Conservation (phyloP, 139 green algal genomes). For the Closterium sp. region DNA sequence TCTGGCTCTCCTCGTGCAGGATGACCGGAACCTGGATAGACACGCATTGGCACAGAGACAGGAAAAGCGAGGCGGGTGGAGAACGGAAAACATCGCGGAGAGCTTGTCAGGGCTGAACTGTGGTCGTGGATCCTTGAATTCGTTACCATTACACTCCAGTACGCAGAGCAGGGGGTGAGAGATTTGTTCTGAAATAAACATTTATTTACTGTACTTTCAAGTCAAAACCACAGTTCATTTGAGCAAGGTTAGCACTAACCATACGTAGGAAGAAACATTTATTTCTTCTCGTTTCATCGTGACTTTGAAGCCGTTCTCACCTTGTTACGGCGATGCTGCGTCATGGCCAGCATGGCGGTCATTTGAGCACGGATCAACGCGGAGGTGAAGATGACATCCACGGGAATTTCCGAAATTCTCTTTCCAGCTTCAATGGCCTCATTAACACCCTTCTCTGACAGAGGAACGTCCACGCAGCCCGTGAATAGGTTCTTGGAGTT, state of each 20-base stretch:
- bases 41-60: not conserved
- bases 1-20: constrained; percentile 42
- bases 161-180: no score
- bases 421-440: constrained; percentile 51
- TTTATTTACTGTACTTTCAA: no score
- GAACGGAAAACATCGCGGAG: not conserved
- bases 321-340: constrained; percentile 44
- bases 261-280: not conserved
- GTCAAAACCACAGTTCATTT: not conserved
- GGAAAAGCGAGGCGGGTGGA: not conserved
- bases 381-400: constrained; percentile 55
- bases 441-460: constrained; percentile 47
- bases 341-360: constrained; percentile 58
- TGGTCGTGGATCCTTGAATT: no score
- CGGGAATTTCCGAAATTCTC: constrained; percentile 50
- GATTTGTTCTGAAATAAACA: no score
- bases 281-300: no score
- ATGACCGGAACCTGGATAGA: constrained; percentile 40
- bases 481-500: constrained; percentile 56
- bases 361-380: constrained; percentile 54
- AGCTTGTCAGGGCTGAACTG: not conserved
- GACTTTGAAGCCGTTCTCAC: not conserved
- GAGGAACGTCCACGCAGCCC: constrained; percentile 53
- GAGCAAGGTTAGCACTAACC: not conserved
- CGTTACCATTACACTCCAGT: no score